phyloP scores from a whole-genome alignment of 805 yeast species.

The Candida rishiriensis region DNA sequence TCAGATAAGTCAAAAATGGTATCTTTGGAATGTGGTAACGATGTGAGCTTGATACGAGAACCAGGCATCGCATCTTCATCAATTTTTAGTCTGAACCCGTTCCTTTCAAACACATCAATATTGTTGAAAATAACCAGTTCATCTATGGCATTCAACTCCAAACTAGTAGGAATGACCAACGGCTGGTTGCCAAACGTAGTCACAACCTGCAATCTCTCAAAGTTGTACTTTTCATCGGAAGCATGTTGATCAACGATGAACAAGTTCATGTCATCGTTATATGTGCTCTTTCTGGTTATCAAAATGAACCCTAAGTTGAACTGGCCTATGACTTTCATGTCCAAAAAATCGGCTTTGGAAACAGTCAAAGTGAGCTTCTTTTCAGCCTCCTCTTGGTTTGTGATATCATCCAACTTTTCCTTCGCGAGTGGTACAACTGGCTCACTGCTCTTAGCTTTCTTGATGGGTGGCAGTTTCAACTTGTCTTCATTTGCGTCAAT shows the following conservation, averaged over 20 bases:
- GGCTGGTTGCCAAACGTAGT: constrained; percentile 65
- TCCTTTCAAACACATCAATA: constrained; percentile 50
- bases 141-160: constrained; percentile 75
- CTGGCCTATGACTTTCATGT: constrained; percentile 86
- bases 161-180: constrained; percentile 50
- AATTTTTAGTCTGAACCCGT: constrained; percentile 68
- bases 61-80: constrained; percentile 55
- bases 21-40: constrained; percentile 72
- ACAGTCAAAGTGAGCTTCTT: constrained; percentile 54
- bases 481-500: neutral
- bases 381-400: constrained; percentile 50
- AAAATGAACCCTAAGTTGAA: constrained; percentile 94
- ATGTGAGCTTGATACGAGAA: constrained; percentile 43
- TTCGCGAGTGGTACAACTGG: neutral
- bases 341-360: constrained; percentile 63
- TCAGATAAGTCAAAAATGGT: constrained; percentile 64
- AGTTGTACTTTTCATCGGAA: constrained; percentile 91
- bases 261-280: constrained; percentile 43
- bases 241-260: constrained; percentile 97
- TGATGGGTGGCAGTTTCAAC: neutral
- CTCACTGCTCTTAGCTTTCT: constrained; percentile 1
- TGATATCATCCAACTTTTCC: constrained; percentile 36
- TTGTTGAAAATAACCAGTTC: constrained; percentile 67
- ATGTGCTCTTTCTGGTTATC: constrained; percentile 46
- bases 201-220: constrained; percentile 59